Conservation (phyloP, 2,329 filamentous ascomycete genomes). For the Cladophialophora psammophila region DNA sequence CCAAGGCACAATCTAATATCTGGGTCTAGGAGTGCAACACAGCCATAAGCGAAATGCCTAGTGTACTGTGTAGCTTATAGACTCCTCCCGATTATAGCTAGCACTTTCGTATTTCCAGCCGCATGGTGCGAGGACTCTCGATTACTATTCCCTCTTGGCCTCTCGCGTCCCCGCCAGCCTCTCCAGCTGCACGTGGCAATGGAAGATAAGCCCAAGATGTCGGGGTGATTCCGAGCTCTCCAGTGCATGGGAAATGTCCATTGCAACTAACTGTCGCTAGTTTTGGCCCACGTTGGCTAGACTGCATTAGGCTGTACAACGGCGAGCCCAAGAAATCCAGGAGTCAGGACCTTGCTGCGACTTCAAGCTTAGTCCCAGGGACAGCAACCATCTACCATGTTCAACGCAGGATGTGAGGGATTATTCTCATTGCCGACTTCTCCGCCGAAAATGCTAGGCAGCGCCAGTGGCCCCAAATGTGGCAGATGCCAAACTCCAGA, state of each 20-base stretch:
- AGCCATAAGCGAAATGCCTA: background rate
- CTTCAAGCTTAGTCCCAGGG: background rate
- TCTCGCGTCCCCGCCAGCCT: background rate
- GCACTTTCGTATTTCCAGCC: background rate
- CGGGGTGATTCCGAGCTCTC: background rate
- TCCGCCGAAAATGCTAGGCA: background rate
- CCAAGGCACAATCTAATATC: background rate
- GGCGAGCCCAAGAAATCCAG: background rate
- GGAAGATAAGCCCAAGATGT: background rate
- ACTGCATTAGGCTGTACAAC: background rate
- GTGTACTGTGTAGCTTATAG: background rate
- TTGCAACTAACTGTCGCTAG: background rate
- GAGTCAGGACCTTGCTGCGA: constrained; percentile 5
- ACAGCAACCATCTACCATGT: background rate
- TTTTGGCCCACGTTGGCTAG: background rate
- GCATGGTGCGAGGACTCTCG: background rate
- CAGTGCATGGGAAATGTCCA: background rate
- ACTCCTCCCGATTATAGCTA: background rate
- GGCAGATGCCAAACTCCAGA: constrained; percentile 5
- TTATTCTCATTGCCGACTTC: background rate
- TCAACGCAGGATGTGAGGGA: background rate
- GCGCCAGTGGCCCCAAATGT: background rate
- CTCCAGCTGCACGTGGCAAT: background rate
- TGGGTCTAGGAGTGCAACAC: background rate
- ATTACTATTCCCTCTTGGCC: background rate